Evolutionary conservation across 2,329 filamentous ascomycete species (phyloP).

Genomic region (Hymenoscyphus repandus): DNA sequence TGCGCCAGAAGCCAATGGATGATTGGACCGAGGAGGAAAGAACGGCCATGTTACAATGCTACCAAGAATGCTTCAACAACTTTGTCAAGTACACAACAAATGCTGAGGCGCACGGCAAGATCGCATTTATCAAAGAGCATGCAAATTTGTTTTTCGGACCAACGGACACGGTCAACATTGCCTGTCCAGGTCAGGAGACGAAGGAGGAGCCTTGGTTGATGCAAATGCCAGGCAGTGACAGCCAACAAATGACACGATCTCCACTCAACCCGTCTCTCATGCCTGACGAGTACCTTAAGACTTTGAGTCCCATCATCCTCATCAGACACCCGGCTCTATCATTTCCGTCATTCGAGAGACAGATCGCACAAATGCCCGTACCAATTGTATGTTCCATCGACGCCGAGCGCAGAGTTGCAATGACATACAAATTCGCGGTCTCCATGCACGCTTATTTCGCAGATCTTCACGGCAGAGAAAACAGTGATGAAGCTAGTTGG

Average conservation of each 20-base stretch:
- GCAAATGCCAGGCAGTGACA: neutral
- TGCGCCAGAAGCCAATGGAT: constrained; percentile 14
- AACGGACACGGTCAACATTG: constrained; percentile 13
- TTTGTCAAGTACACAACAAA: constrained; percentile 24
- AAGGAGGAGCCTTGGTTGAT: constrained; percentile 3
- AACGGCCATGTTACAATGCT: constrained; percentile 17
- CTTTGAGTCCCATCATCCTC: constrained; percentile 32
- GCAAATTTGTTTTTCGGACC: constrained; percentile 28
- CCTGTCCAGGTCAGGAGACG: constrained; percentile 3
- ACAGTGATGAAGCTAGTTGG: constrained; percentile 9
- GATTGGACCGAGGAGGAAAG: constrained; percentile 30
- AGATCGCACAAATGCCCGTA: neutral
- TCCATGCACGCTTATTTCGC: constrained; percentile 33
- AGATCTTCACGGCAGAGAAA: constrained; percentile 13
- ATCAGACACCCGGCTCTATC: constrained; percentile 37
- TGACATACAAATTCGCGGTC: constrained; percentile 31
- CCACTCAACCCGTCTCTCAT: constrained; percentile 29
- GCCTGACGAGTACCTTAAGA: constrained; percentile 33
- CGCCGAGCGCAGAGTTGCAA: constrained; percentile 8
- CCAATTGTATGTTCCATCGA: neutral
- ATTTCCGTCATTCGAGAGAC: constrained; percentile 31
- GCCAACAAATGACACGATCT: neutral
- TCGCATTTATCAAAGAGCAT: constrained; percentile 35
- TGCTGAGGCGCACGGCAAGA: constrained; percentile 26
- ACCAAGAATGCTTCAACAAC: constrained; percentile 26